Evolutionary conservation across 2,329 filamentous ascomycete species (phyloP).

Genomic region (Rhinocladiella similis): DNA sequence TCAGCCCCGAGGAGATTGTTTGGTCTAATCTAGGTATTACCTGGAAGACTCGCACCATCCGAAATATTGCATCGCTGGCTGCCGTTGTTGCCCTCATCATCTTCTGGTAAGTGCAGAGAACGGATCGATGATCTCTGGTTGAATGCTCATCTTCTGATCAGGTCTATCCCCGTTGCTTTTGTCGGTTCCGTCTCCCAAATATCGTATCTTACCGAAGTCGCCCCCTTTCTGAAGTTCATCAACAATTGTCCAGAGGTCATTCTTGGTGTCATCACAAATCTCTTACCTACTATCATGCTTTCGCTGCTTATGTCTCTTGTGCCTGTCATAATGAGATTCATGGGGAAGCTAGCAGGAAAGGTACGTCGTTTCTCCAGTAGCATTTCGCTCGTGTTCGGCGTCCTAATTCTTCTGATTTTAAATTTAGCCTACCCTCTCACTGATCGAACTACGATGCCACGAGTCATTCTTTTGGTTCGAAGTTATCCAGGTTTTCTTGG

Average conservation of each 20-base stretch:
- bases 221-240: conserved; percentile 74
- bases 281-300: conserved; percentile 77
- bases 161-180: conserved; percentile 67
- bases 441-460: conserved; percentile 85
- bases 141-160: not conserved
- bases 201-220: conserved; percentile 57
- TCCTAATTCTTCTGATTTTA: not conserved
- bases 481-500: conserved; percentile 86
- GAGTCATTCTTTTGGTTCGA: conserved; percentile 78
- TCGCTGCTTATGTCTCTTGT: conserved; percentile 84
- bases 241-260: conserved; percentile 68
- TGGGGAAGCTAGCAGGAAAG: conserved; percentile 72
- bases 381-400: too few relatives aligned
- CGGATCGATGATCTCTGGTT: not conserved
- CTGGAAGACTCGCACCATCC: conserved; percentile 81
- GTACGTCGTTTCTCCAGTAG: not conserved
- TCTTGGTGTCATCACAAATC: conserved; percentile 78
- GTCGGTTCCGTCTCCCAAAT: conserved; percentile 89
- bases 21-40: conserved; percentile 82
- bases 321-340: conserved; percentile 76
- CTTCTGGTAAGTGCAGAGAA: conserved; percentile 63
- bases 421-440: conserved; percentile 69
- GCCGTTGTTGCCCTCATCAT: conserved; percentile 77
- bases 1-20: conserved; percentile 78
- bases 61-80: conserved; percentile 66